Conservation (phyloP, 495 filamentous ascomycete species). For the Podospora australis region DNA sequence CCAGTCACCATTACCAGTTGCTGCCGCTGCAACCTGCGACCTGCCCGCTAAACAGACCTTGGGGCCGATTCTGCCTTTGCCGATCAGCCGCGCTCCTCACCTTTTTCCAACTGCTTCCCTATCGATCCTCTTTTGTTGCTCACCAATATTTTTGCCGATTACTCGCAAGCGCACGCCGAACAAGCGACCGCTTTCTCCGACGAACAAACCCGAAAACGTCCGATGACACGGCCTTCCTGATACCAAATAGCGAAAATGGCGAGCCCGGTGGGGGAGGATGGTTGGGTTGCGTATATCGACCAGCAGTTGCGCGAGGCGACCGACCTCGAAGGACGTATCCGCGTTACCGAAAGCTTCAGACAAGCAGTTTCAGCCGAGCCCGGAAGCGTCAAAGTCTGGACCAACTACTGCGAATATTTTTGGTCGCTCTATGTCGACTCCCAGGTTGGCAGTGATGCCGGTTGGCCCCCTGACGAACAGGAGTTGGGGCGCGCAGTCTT, state of each 20-base stretch:
- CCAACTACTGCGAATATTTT: conserved; percentile 81
- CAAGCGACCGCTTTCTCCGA: background rate
- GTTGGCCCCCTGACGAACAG: conserved; percentile 73
- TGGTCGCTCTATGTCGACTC: conserved; percentile 65
- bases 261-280: conserved; percentile 50
- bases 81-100: background rate
- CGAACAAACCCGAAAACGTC: too few relatives aligned
- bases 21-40: background rate
- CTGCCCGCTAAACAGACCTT: background rate
- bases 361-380: conserved; percentile 77
- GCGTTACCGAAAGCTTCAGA: conserved; percentile 77
- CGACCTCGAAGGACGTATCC: conserved; percentile 52
- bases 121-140: background rate
- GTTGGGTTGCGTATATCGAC: conserved; percentile 49
- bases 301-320: conserved; percentile 42
- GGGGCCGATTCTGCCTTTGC: background rate
- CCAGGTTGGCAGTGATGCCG: conserved; percentile 47
- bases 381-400: conserved; percentile 79
- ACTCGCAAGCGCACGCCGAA: background rate
- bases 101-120: background rate
- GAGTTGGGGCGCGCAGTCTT: conserved; percentile 72
- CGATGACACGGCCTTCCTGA: conserved; percentile 24
- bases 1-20: background rate
- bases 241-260: conserved; percentile 34
- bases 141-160: background rate